Base-by-base conservation (phyloP, 108 stramenopile species). In the Heterococcus sp. region DNA sequence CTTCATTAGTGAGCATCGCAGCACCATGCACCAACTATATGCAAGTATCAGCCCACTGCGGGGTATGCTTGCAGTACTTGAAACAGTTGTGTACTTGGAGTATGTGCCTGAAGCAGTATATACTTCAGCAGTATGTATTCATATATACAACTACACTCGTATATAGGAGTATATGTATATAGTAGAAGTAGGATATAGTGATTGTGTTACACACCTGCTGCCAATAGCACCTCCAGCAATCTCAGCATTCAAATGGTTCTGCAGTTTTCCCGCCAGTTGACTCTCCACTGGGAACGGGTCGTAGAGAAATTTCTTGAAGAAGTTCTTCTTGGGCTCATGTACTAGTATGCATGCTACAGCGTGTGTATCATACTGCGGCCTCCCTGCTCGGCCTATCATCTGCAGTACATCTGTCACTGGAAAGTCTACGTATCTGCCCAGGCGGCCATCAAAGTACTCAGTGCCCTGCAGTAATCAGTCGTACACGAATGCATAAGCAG, bases 221-320 rank as follows among this genome's bases (percentile, higher is more conserved):
- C 28, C 30, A 32, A 97, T 90, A 0, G 95, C 93, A 2, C 94
- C 95, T 2, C 93, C 90, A 2, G 86, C 85, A 68, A 98, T 87
- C 87, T 99, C 98, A 21, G 98, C 98, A 72, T 94, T 96, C 27
- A 99, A 69, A 72, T 94, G 95, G 88, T 97, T 96, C 72, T 93
- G 92, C 78, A 99, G 79, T 26, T 88, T 82, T 39, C 79, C 91
- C 11, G 85, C 75, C 4, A 99, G 88, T 46, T 93, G 91, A 34
- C 92, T 93, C 88, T 99, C 98, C n/a, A 99, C 95, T n/a, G 98
- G 98, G 74, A 97, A 99, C 2, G 98, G 97, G 65, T 93, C 92
- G 91, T 97, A 98, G 0, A 99, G 90, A 72, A 99, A 99, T 86
- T 95, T 95, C 63, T 92, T 93, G 87, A 95, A 93, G 85, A 97